These are phyloP conservation scores for Musa schizocarpa DNA, from an alignment of 176 grass and related monocot genomes.

Conservation along the genomic window DNA sequence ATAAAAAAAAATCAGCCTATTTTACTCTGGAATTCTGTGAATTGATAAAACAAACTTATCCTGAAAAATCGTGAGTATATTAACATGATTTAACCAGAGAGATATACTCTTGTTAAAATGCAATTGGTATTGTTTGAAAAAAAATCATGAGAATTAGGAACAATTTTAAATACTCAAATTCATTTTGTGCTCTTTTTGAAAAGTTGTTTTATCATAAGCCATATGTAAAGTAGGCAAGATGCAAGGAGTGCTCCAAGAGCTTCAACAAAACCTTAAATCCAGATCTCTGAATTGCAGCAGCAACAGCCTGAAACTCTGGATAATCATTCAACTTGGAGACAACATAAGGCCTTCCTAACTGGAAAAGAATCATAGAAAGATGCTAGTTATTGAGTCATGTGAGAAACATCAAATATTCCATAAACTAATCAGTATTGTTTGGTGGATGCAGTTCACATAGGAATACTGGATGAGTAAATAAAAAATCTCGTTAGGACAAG, in stretches of 20 bases:
- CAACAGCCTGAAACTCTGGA: constrained; percentile 97
- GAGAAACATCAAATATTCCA: not conserved
- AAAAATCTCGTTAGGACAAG: not conserved
- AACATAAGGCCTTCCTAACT: constrained; percentile 92
- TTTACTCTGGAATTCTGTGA: too few species aligned
- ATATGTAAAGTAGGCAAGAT: not conserved
- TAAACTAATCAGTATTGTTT: not conserved
- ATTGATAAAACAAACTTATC: too few species aligned
- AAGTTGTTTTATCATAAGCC: not conserved
- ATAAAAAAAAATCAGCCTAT: too few species aligned
- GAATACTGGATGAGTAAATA: not conserved
- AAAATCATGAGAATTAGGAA: not conserved
- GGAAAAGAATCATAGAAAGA: not conserved
- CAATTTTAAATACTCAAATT: too few species aligned
- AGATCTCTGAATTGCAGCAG: constrained; percentile 95
- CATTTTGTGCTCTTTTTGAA: too few species aligned
- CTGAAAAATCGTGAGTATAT: too few species aligned
- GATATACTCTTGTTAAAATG: not conserved
- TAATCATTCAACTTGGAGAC: constrained; percentile 93
- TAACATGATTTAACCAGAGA: too few species aligned
- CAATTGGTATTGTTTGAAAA: not conserved
- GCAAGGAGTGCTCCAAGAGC: constrained; percentile 7
- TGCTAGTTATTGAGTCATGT: not conserved
- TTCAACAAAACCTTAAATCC: constrained; percentile 77
- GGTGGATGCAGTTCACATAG: not conserved